Evolutionary conservation across 164 flowering plant species (phyloP).

Genomic region (Litsea cubeba): DNA sequence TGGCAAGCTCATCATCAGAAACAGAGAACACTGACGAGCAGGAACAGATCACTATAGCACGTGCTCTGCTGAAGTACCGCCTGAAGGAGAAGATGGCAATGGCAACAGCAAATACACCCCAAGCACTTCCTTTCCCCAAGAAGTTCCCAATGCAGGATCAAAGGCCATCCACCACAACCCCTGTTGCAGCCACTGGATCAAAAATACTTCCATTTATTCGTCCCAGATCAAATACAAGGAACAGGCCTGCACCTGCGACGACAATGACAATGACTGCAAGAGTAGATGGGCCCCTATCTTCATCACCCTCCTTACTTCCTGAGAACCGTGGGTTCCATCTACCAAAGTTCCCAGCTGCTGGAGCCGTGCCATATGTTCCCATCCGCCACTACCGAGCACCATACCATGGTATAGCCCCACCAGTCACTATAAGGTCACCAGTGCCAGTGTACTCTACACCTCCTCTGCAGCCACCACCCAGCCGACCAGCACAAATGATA

Average conservation of each 20-base stretch:
- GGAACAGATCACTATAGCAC: constrained; percentile 84
- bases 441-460: constrained; percentile 85
- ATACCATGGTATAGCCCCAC: constrained; percentile 67
- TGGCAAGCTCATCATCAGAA: constrained; percentile 60
- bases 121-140: constrained; percentile 46
- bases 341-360: constrained; percentile 55
- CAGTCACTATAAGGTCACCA: constrained; percentile 78
- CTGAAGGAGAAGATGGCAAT: constrained; percentile 57
- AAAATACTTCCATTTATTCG: constrained; percentile 80
- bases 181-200: constrained; percentile 48
- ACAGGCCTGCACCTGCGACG: constrained; percentile 23
- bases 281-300: constrained; percentile 14
- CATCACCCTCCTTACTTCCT: constrained; percentile 17
- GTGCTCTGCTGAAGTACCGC: constrained; percentile 68
- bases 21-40: constrained; percentile 70
- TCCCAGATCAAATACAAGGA: constrained; percentile 42
- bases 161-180: constrained; percentile 60
- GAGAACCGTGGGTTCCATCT: constrained; percentile 38
- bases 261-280: not conserved
- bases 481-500: constrained; percentile 27
- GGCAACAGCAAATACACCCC: constrained; percentile 33
- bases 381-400: constrained; percentile 45
- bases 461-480: constrained; percentile 29
- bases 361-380: constrained; percentile 74
- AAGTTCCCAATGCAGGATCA: constrained; percentile 43